phyloP scores from a whole-genome alignment of 192 early-diverging fungal species.

The Gamsiella multidivaricata region DNA sequence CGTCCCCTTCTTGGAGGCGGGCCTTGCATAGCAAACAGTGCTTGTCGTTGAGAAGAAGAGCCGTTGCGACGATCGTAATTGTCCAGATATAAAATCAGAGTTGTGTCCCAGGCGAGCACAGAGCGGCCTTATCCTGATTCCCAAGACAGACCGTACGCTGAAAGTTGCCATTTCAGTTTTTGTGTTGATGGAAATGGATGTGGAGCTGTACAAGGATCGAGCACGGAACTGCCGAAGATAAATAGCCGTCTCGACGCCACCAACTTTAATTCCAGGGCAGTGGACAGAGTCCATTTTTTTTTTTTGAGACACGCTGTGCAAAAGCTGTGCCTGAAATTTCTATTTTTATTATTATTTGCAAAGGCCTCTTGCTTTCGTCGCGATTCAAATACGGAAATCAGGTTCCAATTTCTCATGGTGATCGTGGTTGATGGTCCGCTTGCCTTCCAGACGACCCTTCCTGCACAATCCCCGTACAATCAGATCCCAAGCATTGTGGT shows the following conservation, averaged over 20 bases:
- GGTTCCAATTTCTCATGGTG: conserved; percentile 1
- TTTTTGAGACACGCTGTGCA: too few relatives aligned
- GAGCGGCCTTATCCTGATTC: conserved; percentile 5
- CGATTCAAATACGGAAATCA: too few relatives aligned
- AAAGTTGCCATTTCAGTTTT: conserved; percentile 13
- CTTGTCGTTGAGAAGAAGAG: conserved; percentile 30
- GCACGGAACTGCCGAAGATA: too few relatives aligned
- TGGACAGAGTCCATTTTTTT: too few relatives aligned
- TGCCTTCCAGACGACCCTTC: conserved; percentile 18
- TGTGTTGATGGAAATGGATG: too few relatives aligned
- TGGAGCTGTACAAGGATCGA: too few relatives aligned
- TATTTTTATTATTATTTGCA: too few relatives aligned
- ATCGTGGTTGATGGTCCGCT: conserved; percentile 6
- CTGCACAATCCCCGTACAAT: conserved; percentile 55
- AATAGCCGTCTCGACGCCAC: too few relatives aligned
- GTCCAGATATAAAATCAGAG: conserved; percentile 1
- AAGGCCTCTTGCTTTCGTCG: too few relatives aligned
- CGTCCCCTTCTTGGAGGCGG: conserved; percentile 26
- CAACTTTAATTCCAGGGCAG: too few relatives aligned
- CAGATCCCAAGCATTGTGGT: conserved; percentile 58
- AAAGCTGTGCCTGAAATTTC: too few relatives aligned
- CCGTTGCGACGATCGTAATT: conserved; percentile 8
- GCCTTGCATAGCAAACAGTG: conserved; percentile 27
- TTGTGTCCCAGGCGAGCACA: conserved; percentile 1
- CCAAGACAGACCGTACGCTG: conserved; percentile 11